phyloP scores from a whole-genome alignment of 1,284 basidiomycete species.

The Peniophora sp. region DNA sequence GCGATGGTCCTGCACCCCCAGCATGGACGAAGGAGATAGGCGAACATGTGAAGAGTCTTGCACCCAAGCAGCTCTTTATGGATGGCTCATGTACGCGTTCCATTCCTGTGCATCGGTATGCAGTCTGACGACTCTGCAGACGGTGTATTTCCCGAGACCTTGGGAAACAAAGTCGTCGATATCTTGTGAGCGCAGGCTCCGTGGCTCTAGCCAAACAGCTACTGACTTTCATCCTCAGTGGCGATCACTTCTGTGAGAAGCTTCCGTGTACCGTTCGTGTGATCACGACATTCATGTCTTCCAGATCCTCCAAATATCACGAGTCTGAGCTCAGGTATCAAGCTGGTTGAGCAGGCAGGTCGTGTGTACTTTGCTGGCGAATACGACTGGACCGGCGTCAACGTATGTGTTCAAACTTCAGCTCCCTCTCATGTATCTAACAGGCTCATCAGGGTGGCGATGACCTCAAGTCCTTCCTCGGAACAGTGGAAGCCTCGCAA shows the following conservation, averaged over 20 bases:
- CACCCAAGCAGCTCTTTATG: constrained; percentile 22
- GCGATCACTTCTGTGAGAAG: neutral
- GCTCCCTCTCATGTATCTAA: neutral
- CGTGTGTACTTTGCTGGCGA: constrained; percentile 18
- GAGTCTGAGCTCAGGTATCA: constrained; percentile 9
- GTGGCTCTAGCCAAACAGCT: neutral
- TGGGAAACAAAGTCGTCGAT: constrained; percentile 10
- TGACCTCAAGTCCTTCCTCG: constrained; percentile 8
- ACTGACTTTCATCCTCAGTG: neutral
- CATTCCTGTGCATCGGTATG: neutral
- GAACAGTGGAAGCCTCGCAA: neutral
- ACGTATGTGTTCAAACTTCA: constrained; percentile 5
- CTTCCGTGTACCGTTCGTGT: neutral
- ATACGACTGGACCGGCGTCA: constrained; percentile 15
- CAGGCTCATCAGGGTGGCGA: neutral
- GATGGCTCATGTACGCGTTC: neutral
- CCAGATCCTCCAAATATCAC: constrained; percentile 14
- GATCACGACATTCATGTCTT: neutral
- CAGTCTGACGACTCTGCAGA: constrained; percentile 4
- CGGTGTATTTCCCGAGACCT: constrained; percentile 11
- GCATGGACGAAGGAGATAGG: constrained; percentile 25
- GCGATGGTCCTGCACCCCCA: constrained; percentile 17
- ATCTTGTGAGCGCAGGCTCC: constrained; percentile 8
- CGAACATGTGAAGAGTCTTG: constrained; percentile 21
- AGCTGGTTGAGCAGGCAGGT: constrained; percentile 11